A percentile compares a stretch with the other conserved stretches of the same genome.
phyloP scores from a whole-genome alignment of 2,329 filamentous ascomycete species.

The Aspergillus pseudoviridinutans region DNA sequence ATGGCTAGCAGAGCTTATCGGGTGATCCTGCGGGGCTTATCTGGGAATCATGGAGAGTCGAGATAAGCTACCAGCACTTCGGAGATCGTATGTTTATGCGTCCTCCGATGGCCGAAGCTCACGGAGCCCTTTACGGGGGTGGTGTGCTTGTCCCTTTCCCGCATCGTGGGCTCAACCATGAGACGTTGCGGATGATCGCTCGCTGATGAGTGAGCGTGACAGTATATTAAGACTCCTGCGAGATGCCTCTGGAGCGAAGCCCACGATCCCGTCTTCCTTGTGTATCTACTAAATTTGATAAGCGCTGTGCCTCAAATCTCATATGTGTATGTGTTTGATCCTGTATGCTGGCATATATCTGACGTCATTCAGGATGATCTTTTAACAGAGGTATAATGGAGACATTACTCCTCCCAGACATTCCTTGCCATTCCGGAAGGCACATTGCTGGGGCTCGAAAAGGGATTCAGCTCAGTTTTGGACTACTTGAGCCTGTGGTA shows the following conservation, averaged over 20 bases:
- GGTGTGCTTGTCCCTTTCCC: background rate
- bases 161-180: no score
- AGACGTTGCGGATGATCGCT: background rate
- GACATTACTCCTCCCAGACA: background rate
- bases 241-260: background rate
- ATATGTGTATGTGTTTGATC: no score
- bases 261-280: background rate
- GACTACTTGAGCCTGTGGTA: constrained; percentile 46
- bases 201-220: no score
- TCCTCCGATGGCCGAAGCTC: background rate
- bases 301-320: background rate
- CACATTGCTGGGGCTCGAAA: constrained; percentile 44
- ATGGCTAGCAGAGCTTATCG: background rate
- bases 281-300: background rate
- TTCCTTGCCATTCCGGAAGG: background rate
- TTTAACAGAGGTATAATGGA: background rate
- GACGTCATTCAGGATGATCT: background rate
- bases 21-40: background rate
- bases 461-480: constrained; percentile 45
- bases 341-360: no score
- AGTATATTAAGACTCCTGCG: background rate
- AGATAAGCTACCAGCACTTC: background rate
- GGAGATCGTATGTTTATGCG: background rate
- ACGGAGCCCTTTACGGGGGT: background rate
- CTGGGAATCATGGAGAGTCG: background rate